Conservation (phyloP, 73 alveolate genomes). For the Stentor roeselii region DNA sequence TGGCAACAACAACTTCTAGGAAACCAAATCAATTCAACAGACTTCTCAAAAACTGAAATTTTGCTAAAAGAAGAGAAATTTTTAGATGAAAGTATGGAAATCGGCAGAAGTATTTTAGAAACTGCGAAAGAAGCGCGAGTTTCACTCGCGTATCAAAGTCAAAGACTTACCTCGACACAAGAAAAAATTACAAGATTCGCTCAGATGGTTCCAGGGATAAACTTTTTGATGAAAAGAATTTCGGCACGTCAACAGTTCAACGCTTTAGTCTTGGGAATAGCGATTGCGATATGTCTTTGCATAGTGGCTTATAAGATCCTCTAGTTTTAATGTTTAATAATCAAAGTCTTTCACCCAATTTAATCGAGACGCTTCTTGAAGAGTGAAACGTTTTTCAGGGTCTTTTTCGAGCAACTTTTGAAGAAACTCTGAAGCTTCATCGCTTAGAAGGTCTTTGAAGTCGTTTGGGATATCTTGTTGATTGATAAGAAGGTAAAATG, state of each 20-base stretch:
- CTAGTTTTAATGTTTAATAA: too few relatives aligned
- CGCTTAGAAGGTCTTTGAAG: too few relatives aligned
- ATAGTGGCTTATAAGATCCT: neutral
- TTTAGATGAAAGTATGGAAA: neutral
- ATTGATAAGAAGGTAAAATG: too few relatives aligned
- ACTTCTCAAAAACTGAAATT: neutral
- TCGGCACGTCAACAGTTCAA: neutral
- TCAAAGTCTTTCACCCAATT: too few relatives aligned
- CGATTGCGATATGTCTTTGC: conserved; percentile 5
- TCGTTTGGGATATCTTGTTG: too few relatives aligned
- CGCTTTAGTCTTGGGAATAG: neutral
- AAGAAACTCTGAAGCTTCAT: too few relatives aligned
- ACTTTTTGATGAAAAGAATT: neutral
- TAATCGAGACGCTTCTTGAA: too few relatives aligned
- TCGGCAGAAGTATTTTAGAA: neutral
- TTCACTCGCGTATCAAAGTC: conserved; percentile 11
- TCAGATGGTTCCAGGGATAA: conserved; percentile 10
- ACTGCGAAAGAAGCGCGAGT: neutral
- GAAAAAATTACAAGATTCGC: conserved; percentile 15
- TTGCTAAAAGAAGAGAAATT: neutral
- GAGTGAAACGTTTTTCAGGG: too few relatives aligned
- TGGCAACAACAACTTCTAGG: conserved; percentile 21
- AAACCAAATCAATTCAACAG: neutral
- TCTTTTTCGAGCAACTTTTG: too few relatives aligned
- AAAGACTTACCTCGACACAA: conserved; percentile 1